Evolutionary conservation across 1,139 yeast species (phyloP).

Genomic region (Pichia sp.): DNA sequence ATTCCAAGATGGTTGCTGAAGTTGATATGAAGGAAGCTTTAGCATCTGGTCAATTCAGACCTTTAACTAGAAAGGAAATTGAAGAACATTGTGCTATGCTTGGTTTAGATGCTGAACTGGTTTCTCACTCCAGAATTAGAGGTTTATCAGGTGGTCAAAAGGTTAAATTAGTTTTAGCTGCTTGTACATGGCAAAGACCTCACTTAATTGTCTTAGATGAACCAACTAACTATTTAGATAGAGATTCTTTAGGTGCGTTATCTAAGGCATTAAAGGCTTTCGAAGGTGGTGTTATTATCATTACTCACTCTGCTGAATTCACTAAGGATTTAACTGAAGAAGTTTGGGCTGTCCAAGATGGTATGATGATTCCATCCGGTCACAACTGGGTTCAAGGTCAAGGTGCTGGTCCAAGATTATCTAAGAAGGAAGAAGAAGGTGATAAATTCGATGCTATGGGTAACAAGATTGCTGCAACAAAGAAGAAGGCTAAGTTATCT

Average conservation of each 20-base stretch:
- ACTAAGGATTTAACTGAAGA: constrained; percentile 98
- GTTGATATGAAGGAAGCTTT: constrained; percentile 99
- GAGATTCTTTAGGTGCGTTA: constrained; percentile 99
- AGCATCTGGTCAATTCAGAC: constrained; percentile 99
- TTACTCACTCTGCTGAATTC: constrained; percentile 99
- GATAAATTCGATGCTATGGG: constrained; percentile 99
- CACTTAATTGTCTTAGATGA: constrained; percentile 98
- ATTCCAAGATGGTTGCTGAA: constrained; percentile 98
- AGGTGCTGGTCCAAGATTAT: constrained; percentile 99
- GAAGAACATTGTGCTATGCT: constrained; percentile 97
- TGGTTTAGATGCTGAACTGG: constrained; percentile 98
- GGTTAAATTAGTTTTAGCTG: constrained; percentile 98
- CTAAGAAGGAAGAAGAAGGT: constrained; percentile 92
- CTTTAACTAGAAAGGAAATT: constrained; percentile 98
- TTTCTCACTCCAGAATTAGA: constrained; percentile 98
- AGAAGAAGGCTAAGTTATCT: constrained; percentile 96
- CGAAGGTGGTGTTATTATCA: constrained; percentile 99
- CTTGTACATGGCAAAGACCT: constrained; percentile 99
- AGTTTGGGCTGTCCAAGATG: constrained; percentile 99
- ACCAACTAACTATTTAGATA: constrained; percentile 98
- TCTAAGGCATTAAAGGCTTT: constrained; percentile 97
- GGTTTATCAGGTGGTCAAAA: constrained; percentile 99
- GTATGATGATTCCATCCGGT: constrained; percentile 98
- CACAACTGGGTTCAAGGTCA: constrained; percentile 99
- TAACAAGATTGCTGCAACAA: constrained; percentile 94